A percentile compares a stretch with the other conserved stretches of the same genome.
These are phyloP conservation scores for Cyclostephanos invisitatus DNA, from an alignment of 108 stramenopile species.

Conservation along the genomic window DNA sequence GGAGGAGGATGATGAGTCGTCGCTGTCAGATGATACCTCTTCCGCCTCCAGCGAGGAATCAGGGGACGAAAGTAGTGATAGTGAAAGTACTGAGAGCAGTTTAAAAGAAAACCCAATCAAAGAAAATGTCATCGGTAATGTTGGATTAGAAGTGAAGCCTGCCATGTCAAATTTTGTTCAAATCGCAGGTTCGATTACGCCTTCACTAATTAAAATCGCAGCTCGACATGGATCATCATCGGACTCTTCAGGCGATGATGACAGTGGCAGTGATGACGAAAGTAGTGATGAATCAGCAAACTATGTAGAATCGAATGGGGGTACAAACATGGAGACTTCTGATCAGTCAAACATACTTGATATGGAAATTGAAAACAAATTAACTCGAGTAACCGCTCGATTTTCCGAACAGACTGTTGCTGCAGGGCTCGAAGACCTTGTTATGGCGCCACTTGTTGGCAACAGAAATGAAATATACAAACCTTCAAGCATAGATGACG, in stretches of 20 bases:
- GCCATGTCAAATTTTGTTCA: slow-evolving; percentile 4
- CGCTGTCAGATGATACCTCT: slow-evolving; percentile 20
- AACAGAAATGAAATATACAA: slow-evolving; percentile 33
- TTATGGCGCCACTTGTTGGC: slow-evolving; percentile 75
- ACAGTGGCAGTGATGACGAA: slow-evolving; percentile 41
- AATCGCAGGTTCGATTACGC: slow-evolving; percentile 6
- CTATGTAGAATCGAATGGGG: neutral
- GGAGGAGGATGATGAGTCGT: slow-evolving; percentile 30
- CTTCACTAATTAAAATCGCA: slow-evolving; percentile 21
- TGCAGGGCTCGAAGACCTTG: slow-evolving; percentile 73
- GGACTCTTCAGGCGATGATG: slow-evolving; percentile 33
- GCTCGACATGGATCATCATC: slow-evolving; percentile 19
- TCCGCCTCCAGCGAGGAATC: slow-evolving; percentile 37
- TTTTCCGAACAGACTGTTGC: slow-evolving; percentile 28
- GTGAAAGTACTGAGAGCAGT: slow-evolving; percentile 33
- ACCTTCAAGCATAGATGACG: slow-evolving; percentile 28
- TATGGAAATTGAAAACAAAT: slow-evolving; percentile 13
- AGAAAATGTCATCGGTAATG: slow-evolving; percentile 7
- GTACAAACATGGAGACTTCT: slow-evolving; percentile 9
- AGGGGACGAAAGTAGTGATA: slow-evolving; percentile 44
- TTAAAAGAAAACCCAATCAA: neutral
- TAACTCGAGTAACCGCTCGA: slow-evolving; percentile 15
- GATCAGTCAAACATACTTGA: slow-evolving; percentile 28
- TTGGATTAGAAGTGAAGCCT: slow-evolving; percentile 16
- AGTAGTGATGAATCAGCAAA: slow-evolving; percentile 18